Percentiles rank a stretch among this genome's conserved stretches.
phyloP scores from a whole-genome alignment of 2,329 filamentous ascomycete species.

The Cryphonectria carpinicola region DNA sequence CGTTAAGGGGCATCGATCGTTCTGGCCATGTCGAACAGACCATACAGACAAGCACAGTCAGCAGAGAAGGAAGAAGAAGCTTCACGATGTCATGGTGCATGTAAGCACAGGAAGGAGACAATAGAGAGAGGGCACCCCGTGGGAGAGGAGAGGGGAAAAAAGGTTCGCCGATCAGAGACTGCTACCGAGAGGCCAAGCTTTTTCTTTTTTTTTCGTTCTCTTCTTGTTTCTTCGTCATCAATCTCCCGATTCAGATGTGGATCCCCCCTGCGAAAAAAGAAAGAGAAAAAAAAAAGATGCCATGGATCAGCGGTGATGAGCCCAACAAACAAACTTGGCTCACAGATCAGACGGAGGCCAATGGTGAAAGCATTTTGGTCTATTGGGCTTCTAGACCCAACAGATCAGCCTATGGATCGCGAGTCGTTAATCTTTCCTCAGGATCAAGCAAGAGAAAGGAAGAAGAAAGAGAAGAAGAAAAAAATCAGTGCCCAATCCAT shows the following conservation, averaged over 20 bases:
- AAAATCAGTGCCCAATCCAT: neutral
- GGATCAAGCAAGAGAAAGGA: neutral
- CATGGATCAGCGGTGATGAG: conserved; percentile 2
- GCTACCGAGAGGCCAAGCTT: conserved; percentile 10
- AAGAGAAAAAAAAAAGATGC: neutral
- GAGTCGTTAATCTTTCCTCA: neutral
- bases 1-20: neutral
- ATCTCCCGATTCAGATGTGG: conserved; percentile 10
- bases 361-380: neutral
- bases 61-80: neutral
- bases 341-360: neutral
- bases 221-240: conserved; percentile 10
- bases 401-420: neutral
- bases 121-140: neutral
- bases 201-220: neutral
- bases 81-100: neutral
- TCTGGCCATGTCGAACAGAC: neutral
- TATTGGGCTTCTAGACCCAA: conserved; percentile 3
- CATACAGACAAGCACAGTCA: neutral
- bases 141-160: neutral
- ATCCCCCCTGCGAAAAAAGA: neutral
- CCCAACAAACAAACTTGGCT: neutral
- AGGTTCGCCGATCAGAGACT: neutral
- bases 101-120: neutral
- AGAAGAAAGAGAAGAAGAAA: no score